Base-by-base conservation (phyloP, 1,284 basidiomycete genomes). In the Rhodotorula sp. region DNA sequence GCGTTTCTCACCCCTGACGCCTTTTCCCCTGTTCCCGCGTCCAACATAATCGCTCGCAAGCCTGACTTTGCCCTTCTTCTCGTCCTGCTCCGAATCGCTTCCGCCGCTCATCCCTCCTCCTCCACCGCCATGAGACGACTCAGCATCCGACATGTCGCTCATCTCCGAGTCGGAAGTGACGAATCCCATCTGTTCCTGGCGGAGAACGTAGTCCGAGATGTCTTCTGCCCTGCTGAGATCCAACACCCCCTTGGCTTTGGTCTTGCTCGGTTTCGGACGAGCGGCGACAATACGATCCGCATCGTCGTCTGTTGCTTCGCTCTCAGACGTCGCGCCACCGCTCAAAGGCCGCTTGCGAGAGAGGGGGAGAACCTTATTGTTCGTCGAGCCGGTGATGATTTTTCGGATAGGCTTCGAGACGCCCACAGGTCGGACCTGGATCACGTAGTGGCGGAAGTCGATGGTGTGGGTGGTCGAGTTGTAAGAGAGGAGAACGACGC, bases 41-140 rank as follows among this genome's bases (percentile, higher is more conserved):
- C 96, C 96, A 34, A 98, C 89, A 80, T 98, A 98, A 79, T 96
- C 90, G 68, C 90, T 90, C 52, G 92, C 90, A 29, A 99, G 84
- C 71, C 89, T 87, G 11, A 99, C 88, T 22, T 79, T 79, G 58
- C 79, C 80, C 55, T 70, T 74, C 54, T 79, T 77, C 75, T 90
- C 89, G 24, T 83, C 88, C 69, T 75, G 57, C 65, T 89, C 90
- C 79, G 70, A 77, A 81, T 78, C 46, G 77, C 79, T 64, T 85
- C 84, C 47, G 81, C 83, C 75, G 84, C 84, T 59, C 78, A 80
- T 53, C n/a, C n/a, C n/a, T 10, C 47, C 36, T 1, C 57, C 56
- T 1, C 55, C 55, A 8, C 46, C 30, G 30, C 44, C 46, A 8
- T 19, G 44, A 9, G 34, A 13, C 9, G 9, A 15, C 27, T 54